These are phyloP conservation scores for Daedalea quercina DNA, from an alignment of 768 basidiomycete genomes.

Conservation along the genomic window DNA sequence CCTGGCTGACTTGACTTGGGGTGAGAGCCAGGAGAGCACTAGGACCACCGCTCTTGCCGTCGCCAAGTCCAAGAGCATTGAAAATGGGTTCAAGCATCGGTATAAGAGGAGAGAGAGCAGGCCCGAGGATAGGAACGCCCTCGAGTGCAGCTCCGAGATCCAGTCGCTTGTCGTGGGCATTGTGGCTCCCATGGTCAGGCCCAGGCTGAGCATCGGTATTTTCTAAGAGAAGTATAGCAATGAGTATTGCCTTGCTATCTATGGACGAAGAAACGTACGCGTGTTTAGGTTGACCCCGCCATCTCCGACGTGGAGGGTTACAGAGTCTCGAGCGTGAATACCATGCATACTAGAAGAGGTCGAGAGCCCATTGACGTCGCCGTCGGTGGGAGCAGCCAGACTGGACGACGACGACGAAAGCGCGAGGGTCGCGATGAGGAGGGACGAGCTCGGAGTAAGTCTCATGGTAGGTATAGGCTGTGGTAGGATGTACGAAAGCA, in stretches of 20 bases:
- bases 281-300: background rate
- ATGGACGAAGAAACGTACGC: background rate
- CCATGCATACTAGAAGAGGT: slow-evolving; percentile 6
- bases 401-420: slow-evolving; percentile 22
- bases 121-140: slow-evolving; percentile 6
- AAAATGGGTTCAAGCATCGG: background rate
- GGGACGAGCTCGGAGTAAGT: slow-evolving; percentile 26
- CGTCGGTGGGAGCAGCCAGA: slow-evolving; percentile 23
- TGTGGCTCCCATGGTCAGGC: background rate
- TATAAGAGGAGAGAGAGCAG: slow-evolving; percentile 1
- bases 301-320: background rate
- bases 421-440: slow-evolving; percentile 25
- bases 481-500: slow-evolving; percentile 9
- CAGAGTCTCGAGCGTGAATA: background rate
- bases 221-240: background rate
- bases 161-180: background rate
- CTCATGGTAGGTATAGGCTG: slow-evolving; percentile 19
- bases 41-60: background rate
- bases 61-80: background rate
- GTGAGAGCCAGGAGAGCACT: background rate
- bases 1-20: background rate
- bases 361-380: background rate
- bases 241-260: no score
- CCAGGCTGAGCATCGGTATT: background rate
- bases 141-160: background rate